Base-by-base conservation (phyloP, 1,284 basidiomycete species). In the Tetrapyrgos nigripes region DNA sequence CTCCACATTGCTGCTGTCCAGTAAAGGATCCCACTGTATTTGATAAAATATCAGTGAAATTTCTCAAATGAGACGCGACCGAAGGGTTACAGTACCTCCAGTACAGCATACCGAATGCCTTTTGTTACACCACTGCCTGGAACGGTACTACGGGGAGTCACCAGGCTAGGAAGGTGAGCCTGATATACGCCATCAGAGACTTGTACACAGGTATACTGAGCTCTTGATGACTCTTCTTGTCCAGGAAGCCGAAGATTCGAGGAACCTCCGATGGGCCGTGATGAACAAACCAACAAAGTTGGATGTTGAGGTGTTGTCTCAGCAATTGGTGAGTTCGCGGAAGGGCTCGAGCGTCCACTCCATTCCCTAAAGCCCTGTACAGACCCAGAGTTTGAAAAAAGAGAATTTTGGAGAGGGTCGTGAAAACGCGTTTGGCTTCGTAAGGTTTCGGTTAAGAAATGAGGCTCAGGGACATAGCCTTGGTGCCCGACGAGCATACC, bases 1-100 rank as follows among this genome's bases (percentile, higher is more conserved):
- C 66, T 89, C 89, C 65, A 95, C 88, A 66, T 95, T 95, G 67
- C 92, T 94, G 65, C 93, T 95, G 66, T 97, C 95, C 55, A 97
- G 76, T 5, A 97, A 77, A 1, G 91, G 91, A 68, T 91, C 82
- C 89, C 94, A 96, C 90, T 95, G 64, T 37, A 35, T 33, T 8
- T 47, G 17, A 44, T 43, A 23, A 27, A 52, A 19, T 19, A 40
- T 58, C 57, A 48, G 55, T 50, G 3, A 46, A 26, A 48, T 27
- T 43, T 55, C 9, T 23, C 9, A 33, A 37, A 24, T 47, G 19
- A 6, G 29, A 53, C 17, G 19, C 11, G 50, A 53, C 11, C 50
- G n/a, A 29, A n/a, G 23, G 51, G 26, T 10, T 14, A 33, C 71
- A 79, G 66, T 64, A 91, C 92, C 83, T 94, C 92, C 10, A 93